A percentile compares a stretch with the other conserved stretches of the same genome.
Conservation (phyloP, 2,329 filamentous ascomycete species). For the Stachybotrys chlorohalonatus region DNA sequence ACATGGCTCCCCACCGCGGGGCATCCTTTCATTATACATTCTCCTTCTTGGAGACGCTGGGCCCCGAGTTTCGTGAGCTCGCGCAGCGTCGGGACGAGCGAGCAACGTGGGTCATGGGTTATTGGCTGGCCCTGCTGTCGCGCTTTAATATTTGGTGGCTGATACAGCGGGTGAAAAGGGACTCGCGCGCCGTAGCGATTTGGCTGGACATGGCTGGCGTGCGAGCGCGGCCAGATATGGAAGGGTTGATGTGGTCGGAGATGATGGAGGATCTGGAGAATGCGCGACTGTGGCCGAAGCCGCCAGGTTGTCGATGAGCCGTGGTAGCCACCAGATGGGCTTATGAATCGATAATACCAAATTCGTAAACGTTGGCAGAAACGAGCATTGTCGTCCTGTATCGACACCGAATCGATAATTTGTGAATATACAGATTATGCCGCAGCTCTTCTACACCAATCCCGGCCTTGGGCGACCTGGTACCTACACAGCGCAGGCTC, state of each 20-base stretch:
- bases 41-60: slow-evolving; percentile 10
- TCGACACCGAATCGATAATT: too few species aligned
- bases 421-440: neutral
- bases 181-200: slow-evolving; percentile 8
- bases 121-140: slow-evolving; percentile 13
- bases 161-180: slow-evolving; percentile 6
- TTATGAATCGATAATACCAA: too few species aligned
- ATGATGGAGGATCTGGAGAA: slow-evolving; percentile 12
- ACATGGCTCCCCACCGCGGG: slow-evolving; percentile 4
- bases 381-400: too few species aligned
- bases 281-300: neutral
- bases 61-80: slow-evolving; percentile 9
- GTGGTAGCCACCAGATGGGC: too few species aligned
- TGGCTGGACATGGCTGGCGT: slow-evolving; percentile 8
- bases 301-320: neutral
- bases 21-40: slow-evolving; percentile 10
- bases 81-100: slow-evolving; percentile 9
- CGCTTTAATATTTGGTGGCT: slow-evolving; percentile 15
- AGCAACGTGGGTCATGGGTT: slow-evolving; percentile 14
- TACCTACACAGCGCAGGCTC: slow-evolving; percentile 76
- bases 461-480: slow-evolving; percentile 72
- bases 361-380: too few species aligned
- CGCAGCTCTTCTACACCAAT: slow-evolving; percentile 56
- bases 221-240: slow-evolving; percentile 3
- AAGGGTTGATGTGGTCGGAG: slow-evolving; percentile 10